Conservation (phyloP, 2,329 filamentous ascomycete genomes). For the Talaromyces atroroseus region DNA sequence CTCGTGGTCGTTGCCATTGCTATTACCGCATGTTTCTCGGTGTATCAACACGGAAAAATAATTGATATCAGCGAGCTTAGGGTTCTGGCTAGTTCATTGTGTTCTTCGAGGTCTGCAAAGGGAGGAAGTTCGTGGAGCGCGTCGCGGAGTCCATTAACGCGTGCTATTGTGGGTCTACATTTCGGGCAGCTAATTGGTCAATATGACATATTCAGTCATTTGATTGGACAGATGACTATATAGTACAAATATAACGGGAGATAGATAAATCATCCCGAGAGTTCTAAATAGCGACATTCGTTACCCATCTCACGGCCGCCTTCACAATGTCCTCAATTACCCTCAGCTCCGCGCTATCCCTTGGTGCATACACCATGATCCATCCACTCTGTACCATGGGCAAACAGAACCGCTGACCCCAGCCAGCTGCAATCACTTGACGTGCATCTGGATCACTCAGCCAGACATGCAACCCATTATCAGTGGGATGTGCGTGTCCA, state of each 20-base stretch:
- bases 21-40: constrained; percentile 2
- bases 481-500: constrained; percentile 3
- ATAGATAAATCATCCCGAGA: background rate
- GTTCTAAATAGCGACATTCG: constrained; percentile 5
- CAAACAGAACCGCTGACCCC: constrained; percentile 10
- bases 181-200: too few species aligned
- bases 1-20: constrained; percentile 21
- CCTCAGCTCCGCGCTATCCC: constrained; percentile 5
- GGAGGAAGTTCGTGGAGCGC: background rate
- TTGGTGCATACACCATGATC: constrained; percentile 12
- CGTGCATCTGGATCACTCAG: constrained; percentile 7
- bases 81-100: background rate
- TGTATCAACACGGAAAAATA: background rate
- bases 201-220: too few species aligned
- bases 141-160: background rate
- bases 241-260: background rate
- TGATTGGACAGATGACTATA: background rate
- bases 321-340: constrained; percentile 7
- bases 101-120: background rate
- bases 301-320: constrained; percentile 6
- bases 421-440: constrained; percentile 10
- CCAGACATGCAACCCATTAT: constrained; percentile 12
- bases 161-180: background rate
- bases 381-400: background rate
- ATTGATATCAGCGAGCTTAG: background rate